Evolutionary conservation across 1,139 yeast genomes (phyloP), one percentile per base, ranked within the genome.

Genomic region (Fermentozyma sake): DNA sequence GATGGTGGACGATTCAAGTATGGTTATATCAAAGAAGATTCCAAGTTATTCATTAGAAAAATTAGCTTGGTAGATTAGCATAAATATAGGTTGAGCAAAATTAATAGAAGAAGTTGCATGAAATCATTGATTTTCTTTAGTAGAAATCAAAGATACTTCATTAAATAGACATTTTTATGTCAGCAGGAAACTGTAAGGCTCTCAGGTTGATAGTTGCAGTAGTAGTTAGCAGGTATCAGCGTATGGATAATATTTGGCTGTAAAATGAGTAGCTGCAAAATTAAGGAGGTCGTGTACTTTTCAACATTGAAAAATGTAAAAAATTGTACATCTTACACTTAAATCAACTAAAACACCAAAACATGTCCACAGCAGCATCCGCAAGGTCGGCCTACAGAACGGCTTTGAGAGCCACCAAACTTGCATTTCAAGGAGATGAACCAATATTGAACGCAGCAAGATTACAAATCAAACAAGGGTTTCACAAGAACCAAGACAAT

Each of bases 401-500:
- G 28, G 82, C 87, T 2, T 57, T 80, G 32, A 68, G 91, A 42
- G 89, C 95, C 9, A 77, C 93, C 1, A 59, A 63, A 23, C 43
- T 76, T 4, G 93, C 91, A 0, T 86, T 86, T 51, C 53, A 58
- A 34, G 63, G 68, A 11, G 94, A 84, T 45, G 19, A 47, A 0
- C 52, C 58, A 7, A 70, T 82, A 22, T 53, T 82, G 23, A 28
- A 32, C 2, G 84, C 89, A 0, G 80, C 96, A 4, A 70, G 89
- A 44, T 43, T 50, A 3, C 71, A 79, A 48, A 75, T 89, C 44
- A 75, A 74, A 42, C 61, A 71, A 29, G 82, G 81, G 3, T 80
- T 79, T 52, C 55, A 61, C 19, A 54, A 61, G 22, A 57, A 65
- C 23, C 42, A 42, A 19, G 23, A 35, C 4, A 44, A 57, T 14